Evolutionary conservation across 2,329 filamentous ascomycete species (phyloP), one percentile per base, ranked within the genome.

Genomic region (Lachnellula subtilissima): DNA sequence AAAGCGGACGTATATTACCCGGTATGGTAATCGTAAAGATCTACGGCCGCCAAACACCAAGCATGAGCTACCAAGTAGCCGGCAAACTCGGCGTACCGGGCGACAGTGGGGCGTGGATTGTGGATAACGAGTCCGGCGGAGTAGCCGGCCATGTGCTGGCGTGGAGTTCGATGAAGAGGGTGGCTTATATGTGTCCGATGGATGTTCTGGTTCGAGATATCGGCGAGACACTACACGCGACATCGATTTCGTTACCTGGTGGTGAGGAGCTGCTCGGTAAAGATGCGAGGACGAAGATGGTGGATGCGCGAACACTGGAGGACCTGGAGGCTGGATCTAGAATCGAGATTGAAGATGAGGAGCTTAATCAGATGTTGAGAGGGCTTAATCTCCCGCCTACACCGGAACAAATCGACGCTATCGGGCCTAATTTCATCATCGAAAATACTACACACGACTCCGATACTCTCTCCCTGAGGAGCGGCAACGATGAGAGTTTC

Each of bases 121-220:
- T 97, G 15, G 89, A 93, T 64, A 87, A 89, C 55, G 79, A 81
- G 5, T 79, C 85, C n/a, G 91, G 91, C 1, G 82, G 85, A 39
- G 84, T 97, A 3, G 94, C 90, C 64, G 93, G 93, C 0, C 93
- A 97, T 66, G 89, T 97, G 0, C 78, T 97, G 12, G 93, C 93
- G 0, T 96, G 88, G 85, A 93, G 88, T 64, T 82, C 85, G 60
- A 84, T 86, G 59, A 93, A 89, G 67, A 84, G 84, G 43, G 86
- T 91, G 5, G 91, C 91, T 0, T 97, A 96, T 70, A 94, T 97
- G 59, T 94, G 91, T 59, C 93, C 93, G 0, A 97, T 97, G 93
- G 89, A 97, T 55, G 81, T 97, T 2, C 75, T 96, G 12, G 78
- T 97, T 11, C 82, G 87, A 28, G 93, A 97, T 67, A 96, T 97